phyloP scores from a whole-genome alignment of 805 yeast genomes.

The Ogataea trehaloabstinens region DNA sequence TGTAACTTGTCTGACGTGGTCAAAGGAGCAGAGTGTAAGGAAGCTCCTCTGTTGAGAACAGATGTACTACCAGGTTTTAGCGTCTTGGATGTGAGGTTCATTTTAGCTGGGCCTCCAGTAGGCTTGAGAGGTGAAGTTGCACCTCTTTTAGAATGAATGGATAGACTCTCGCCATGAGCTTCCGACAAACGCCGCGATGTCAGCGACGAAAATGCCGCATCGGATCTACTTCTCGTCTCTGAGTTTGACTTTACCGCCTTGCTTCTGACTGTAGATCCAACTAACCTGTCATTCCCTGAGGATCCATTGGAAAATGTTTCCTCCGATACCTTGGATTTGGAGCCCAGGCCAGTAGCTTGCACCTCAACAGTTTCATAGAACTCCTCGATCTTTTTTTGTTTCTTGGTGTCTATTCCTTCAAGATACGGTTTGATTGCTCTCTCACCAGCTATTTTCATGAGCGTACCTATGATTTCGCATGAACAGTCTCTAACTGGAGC shows the following conservation, averaged over 20 bases:
- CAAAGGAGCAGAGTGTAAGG: slow-evolving; percentile 13
- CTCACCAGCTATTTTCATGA: slow-evolving; percentile 81
- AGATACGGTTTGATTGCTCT: slow-evolving; percentile 57
- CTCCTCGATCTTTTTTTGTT: slow-evolving; percentile 59
- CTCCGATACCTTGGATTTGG: neutral
- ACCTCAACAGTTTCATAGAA: slow-evolving; percentile 56
- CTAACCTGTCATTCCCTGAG: neutral
- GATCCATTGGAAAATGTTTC: neutral
- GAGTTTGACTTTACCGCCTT: too few species aligned
- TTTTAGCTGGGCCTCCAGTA: slow-evolving; percentile 10
- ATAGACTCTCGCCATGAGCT: slow-evolving; percentile 8
- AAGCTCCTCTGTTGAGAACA: slow-evolving; percentile 16
- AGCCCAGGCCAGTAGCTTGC: slow-evolving; percentile 34
- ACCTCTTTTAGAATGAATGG: slow-evolving; percentile 62
- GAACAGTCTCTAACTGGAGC: slow-evolving; percentile 80
- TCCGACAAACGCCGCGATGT: slow-evolving; percentile 14
- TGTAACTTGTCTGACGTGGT: slow-evolving; percentile 40
- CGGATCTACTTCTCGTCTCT: slow-evolving; percentile 6
- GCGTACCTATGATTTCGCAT: slow-evolving; percentile 72
- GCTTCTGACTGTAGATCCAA: too few species aligned
- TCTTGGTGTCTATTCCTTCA: slow-evolving; percentile 73
- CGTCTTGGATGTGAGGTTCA: slow-evolving; percentile 28
- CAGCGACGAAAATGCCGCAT: slow-evolving; percentile 5
- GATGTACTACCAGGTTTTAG: slow-evolving; percentile 19
- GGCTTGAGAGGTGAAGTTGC: slow-evolving; percentile 68